These are phyloP conservation scores for Sapria himalayana DNA, from an alignment of 345 rosid genomes.

Conservation along the genomic window DNA sequence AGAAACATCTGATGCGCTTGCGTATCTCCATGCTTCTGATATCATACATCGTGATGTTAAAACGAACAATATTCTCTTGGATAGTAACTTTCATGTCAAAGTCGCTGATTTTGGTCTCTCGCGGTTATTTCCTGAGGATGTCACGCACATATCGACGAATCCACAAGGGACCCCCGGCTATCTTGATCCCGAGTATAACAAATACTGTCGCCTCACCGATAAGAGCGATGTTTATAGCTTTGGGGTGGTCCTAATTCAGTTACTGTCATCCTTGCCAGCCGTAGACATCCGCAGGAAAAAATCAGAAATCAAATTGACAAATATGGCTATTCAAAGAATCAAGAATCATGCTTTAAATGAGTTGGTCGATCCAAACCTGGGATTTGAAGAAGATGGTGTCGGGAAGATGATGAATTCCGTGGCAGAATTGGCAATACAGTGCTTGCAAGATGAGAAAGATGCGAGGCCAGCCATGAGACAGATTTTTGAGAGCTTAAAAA, in stretches of 20 bases:
- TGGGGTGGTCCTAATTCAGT: conserved; percentile 65
- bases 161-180: conserved; percentile 97
- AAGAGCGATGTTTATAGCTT: conserved; percentile 89
- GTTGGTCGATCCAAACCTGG: conserved; percentile 47
- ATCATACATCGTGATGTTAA: conserved; percentile 81
- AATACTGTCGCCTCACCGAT: conserved; percentile 52
- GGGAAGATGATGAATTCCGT: conserved; percentile 24
- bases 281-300: conserved; percentile 50
- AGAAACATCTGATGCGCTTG: conserved; percentile 59
- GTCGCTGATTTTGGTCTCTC: conserved; percentile 97
- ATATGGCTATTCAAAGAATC: conserved; percentile 55
- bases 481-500: conserved; percentile 26
- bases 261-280: conserved; percentile 41
- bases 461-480: conserved; percentile 62
- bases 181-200: conserved; percentile 71
- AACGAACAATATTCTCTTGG: conserved; percentile 71
- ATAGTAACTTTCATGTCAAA: conserved; percentile 32
- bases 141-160: conserved; percentile 70
- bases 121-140: conserved; percentile 44
- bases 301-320: conserved; percentile 49
- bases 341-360: conserved; percentile 43
- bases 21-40: conserved; percentile 39
- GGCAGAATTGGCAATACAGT: conserved; percentile 53
- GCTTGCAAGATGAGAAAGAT: conserved; percentile 62
- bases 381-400: conserved; percentile 30